Conservation (phyloP, 805 yeast species). For the Naumovozyma baii region DNA sequence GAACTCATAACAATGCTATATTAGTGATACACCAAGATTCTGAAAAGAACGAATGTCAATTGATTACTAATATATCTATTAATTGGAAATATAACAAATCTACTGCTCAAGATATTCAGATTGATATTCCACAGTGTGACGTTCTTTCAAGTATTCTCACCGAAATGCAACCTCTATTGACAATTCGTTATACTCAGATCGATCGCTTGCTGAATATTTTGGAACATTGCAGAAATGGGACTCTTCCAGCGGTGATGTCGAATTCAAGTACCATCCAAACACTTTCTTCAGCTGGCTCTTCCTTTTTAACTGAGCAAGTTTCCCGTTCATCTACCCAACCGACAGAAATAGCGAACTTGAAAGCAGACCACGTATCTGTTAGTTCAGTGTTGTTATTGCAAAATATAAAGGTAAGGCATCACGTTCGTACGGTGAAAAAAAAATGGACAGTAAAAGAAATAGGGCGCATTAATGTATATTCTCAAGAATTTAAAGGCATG, state of each 20-base stretch:
- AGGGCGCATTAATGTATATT: conserved; percentile 14
- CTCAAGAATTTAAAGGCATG: conserved; percentile 14
- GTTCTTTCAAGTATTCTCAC: conserved; percentile 9
- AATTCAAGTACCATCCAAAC: conserved; percentile 21
- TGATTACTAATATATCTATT: conserved; percentile 12
- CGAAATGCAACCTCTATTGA: conserved; percentile 5
- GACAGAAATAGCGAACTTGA: conserved; percentile 4
- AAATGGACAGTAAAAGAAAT: conserved; percentile 16
- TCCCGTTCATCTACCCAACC: conserved; percentile 7
- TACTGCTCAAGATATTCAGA: conserved; percentile 28
- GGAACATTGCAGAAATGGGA: conserved; percentile 15
- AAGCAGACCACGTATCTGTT: not conserved
- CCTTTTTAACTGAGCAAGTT: conserved; percentile 9
- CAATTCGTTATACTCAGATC: conserved; percentile 17
- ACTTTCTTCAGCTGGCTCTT: conserved; percentile 19
- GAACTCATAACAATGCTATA: conserved; percentile 5
- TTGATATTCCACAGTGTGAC: conserved; percentile 12
- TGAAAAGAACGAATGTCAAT: conserved; percentile 5
- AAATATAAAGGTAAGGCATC: conserved; percentile 18
- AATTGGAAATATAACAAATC: conserved; percentile 19
- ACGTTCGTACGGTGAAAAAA: conserved; percentile 8
- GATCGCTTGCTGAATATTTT: conserved; percentile 16
- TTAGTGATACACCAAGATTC: conserved; percentile 9
- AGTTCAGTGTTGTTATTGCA: conserved; percentile 11
- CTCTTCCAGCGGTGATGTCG: conserved; percentile 10